A percentile compares a stretch with the other conserved stretches of the same genome.
Conservation (phyloP, 2,329 filamentous ascomycete genomes). For the Colletotrichum navitas region DNA sequence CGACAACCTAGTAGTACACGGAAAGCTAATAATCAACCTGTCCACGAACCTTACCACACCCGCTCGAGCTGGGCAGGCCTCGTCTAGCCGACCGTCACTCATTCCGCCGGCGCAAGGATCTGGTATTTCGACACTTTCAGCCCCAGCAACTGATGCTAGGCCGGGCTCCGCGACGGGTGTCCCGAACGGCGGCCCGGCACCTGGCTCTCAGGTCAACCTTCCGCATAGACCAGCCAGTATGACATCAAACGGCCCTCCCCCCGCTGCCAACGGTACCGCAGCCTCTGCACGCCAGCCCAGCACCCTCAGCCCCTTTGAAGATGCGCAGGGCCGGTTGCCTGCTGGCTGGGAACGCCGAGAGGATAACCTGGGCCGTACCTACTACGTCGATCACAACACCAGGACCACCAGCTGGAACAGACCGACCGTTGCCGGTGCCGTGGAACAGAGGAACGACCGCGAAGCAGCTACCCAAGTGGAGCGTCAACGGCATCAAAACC, state of each 20-base stretch:
- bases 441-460: slow-evolving; percentile 81
- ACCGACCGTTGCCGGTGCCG: slow-evolving; percentile 82
- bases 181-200: slow-evolving; percentile 57
- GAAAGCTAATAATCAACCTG: slow-evolving; percentile 95
- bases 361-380: slow-evolving; percentile 93
- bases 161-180: slow-evolving; percentile 67
- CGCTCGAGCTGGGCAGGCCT: slow-evolving; percentile 64
- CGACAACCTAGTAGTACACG: slow-evolving; percentile 97
- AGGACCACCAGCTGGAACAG: slow-evolving; percentile 96
- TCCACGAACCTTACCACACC: slow-evolving; percentile 88
- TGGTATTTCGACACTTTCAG: slow-evolving; percentile 58
- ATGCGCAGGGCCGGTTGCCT: slow-evolving; percentile 91
- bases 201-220: slow-evolving; percentile 57
- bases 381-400: slow-evolving; percentile 98
- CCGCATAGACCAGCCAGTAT: slow-evolving; percentile 63
- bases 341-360: slow-evolving; percentile 96
- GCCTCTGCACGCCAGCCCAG: slow-evolving; percentile 51
- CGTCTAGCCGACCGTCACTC: slow-evolving; percentile 61
- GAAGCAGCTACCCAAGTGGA: slow-evolving; percentile 95
- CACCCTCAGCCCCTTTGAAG: slow-evolving; percentile 90
- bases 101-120: slow-evolving; percentile 57
- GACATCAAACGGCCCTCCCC: slow-evolving; percentile 49
- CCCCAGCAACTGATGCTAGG: slow-evolving; percentile 60
- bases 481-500: slow-evolving; percentile 92
- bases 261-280: slow-evolving; percentile 51